phyloP scores from a whole-genome alignment of 441 rosid genomes.

The Bocquillonia castaneifolia region DNA sequence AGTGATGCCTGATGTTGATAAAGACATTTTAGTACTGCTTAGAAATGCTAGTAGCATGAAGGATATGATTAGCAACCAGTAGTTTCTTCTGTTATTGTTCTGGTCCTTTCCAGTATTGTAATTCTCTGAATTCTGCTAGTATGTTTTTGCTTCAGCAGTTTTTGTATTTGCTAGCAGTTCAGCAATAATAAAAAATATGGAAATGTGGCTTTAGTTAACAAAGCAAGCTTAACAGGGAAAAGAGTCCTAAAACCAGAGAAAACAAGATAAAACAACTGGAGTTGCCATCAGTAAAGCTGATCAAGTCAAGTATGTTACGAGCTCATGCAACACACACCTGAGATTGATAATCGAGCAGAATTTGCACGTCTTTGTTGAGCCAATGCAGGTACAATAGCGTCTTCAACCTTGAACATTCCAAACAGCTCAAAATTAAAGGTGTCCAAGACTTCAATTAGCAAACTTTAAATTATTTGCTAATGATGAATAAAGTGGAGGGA shows the following conservation, averaged over 20 bases:
- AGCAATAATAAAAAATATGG: background rate
- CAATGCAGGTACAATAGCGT: constrained; percentile 66
- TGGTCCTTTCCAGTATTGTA: too few relatives aligned
- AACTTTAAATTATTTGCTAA: constrained; percentile 5
- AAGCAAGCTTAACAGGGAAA: too few relatives aligned
- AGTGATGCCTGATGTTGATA: too few relatives aligned
- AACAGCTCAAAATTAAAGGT: constrained; percentile 10
- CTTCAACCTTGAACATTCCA: constrained; percentile 65
- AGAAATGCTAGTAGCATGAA: too few relatives aligned
- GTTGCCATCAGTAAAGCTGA: constrained; percentile 2
- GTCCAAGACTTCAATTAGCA: background rate
- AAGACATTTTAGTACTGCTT: too few relatives aligned
- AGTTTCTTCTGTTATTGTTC: too few relatives aligned
- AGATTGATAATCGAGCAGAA: constrained; percentile 54
- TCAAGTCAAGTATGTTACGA: constrained; percentile 12
- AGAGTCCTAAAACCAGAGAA: background rate
- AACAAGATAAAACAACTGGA: background rate
- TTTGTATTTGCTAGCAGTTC: too few relatives aligned
- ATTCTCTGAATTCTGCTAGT: too few relatives aligned
- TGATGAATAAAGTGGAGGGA: background rate
- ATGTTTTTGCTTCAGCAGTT: too few relatives aligned
- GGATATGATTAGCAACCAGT: too few relatives aligned
- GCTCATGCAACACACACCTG: constrained; percentile 45
- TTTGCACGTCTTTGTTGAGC: constrained; percentile 79
- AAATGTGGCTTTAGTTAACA: background rate